These are phyloP conservation scores for Fusarium papillatum DNA, from an alignment of 2,329 filamentous ascomycete genomes.

Conservation along the genomic window DNA sequence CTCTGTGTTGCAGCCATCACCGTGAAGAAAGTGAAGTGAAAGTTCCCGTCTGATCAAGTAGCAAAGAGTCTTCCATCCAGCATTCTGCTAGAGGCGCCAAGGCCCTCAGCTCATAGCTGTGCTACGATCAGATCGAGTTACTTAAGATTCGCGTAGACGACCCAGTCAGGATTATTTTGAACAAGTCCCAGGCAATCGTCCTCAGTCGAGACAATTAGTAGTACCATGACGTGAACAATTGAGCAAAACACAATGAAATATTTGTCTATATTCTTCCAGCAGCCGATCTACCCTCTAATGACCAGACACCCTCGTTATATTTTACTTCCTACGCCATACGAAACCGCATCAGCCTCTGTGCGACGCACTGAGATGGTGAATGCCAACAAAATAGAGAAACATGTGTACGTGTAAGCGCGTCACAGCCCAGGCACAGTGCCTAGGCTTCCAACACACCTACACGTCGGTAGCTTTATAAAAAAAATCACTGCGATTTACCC, in stretches of 20 bases:
- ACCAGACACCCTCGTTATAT: constrained; percentile 38
- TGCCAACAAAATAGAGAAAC: constrained; percentile 18
- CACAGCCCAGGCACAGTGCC: background rate
- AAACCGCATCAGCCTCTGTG: constrained; percentile 43
- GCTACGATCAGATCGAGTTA: too few species aligned
- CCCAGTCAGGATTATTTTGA: too few species aligned
- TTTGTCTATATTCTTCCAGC: constrained; percentile 35
- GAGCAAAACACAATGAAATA: constrained; percentile 4
- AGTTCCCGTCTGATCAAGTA: background rate
- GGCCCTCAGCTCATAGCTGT: too few species aligned
- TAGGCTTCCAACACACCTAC: background rate
- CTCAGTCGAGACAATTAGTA: too few species aligned
- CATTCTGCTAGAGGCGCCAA: background rate
- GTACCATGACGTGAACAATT: too few species aligned
- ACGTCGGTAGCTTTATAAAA: constrained; percentile 9
- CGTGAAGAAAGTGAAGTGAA: background rate
- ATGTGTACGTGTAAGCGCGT: background rate
- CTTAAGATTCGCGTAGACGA: too few species aligned
- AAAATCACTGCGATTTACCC: constrained; percentile 55
- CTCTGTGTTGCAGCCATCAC: background rate
- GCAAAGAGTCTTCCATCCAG: background rate
- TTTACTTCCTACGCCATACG: constrained; percentile 46
- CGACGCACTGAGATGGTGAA: constrained; percentile 29
- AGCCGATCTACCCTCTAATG: constrained; percentile 31
- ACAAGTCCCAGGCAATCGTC: too few species aligned